Evolutionary conservation across 306 rosid species (phyloP).

Genomic region (Gillenia trifoliata): DNA sequence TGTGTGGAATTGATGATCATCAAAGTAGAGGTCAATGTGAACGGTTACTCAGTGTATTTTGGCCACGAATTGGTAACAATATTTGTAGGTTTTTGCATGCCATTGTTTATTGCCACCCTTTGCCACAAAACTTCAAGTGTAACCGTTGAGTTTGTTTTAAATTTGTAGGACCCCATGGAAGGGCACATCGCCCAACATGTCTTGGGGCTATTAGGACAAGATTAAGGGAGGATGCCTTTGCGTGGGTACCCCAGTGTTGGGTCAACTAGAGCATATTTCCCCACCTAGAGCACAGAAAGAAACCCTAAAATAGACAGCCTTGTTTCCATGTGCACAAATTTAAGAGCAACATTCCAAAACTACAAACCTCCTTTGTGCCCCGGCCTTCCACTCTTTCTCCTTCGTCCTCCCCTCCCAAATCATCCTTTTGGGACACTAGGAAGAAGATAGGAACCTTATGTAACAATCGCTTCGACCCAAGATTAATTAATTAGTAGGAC

Average conservation of each 20-base stretch:
- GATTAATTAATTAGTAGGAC: neutral
- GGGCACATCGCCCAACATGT: constrained; percentile 68
- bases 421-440: constrained; percentile 45
- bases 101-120: neutral
- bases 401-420: constrained; percentile 8
- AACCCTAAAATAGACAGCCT: constrained; percentile 73
- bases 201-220: constrained; percentile 75
- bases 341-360: constrained; percentile 93
- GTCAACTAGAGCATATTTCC: constrained; percentile 82
- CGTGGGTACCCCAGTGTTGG: constrained; percentile 85
- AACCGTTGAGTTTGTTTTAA: constrained; percentile 39
- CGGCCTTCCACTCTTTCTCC: constrained; percentile 15
- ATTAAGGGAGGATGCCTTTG: constrained; percentile 54
- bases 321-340: constrained; percentile 99
- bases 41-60: neutral
- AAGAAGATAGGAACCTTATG: constrained; percentile 7
- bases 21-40: neutral
- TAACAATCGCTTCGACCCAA: constrained; percentile 8
- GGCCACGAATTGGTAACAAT: neutral
- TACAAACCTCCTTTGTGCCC: constrained; percentile 64
- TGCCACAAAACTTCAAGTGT: neutral
- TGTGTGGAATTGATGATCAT: neutral
- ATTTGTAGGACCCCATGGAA: constrained; percentile 55
- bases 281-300: constrained; percentile 65
- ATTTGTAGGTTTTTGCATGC: neutral